Evolutionary conservation across 2,329 filamentous ascomycete species (phyloP), one percentile per base, ranked within the genome.

Genomic region (Monosporascus sp.): DNA sequence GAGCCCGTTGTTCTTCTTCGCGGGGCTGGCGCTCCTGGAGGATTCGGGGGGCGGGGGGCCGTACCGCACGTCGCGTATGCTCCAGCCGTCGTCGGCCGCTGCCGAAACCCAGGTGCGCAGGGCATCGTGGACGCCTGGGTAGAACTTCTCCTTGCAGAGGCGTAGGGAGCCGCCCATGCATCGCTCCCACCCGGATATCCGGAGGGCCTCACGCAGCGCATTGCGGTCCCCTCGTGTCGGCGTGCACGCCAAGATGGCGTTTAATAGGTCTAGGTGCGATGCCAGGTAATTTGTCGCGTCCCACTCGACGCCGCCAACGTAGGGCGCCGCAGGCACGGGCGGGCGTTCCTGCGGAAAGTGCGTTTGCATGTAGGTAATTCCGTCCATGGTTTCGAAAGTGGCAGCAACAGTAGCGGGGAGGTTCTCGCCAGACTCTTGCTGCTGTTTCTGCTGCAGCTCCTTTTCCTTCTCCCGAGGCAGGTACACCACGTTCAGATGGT

Each of bases 221-320:
- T 96, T 97, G 55, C 94, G 88, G 54, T 88, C 85, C 24, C 80
- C 71, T 2, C 68, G 62, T 0, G 85, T 86, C 1, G 89, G 87
- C 1, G 94, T 81, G 54, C 87, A 93, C 1, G 93, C 90, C 53
- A 97, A 74, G 53, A 97, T 83, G 31, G 90, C 93, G 65, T 97
- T 99, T 63, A 97, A 74, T 11, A 99, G 84, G 65, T 97, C 94
- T 9, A 99, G 79, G 65, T 99, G 93, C 0, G 89, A 89, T 18
- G 93, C 90, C 11, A 97, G 79, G 68, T 97, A 97, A 71, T 96
- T 97, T 9, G 94, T 97, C 3, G 94, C 94, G 67, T 97, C 94
- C 94, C 94, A 97, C 72, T 99, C 94, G 9, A 97, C 94, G 51
- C 94, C 93, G 48, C 94, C 94, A 43, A 97, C 92, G 66, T 97